Conservation (phyloP, 805 yeast species). For the Alloascoidea africana region DNA sequence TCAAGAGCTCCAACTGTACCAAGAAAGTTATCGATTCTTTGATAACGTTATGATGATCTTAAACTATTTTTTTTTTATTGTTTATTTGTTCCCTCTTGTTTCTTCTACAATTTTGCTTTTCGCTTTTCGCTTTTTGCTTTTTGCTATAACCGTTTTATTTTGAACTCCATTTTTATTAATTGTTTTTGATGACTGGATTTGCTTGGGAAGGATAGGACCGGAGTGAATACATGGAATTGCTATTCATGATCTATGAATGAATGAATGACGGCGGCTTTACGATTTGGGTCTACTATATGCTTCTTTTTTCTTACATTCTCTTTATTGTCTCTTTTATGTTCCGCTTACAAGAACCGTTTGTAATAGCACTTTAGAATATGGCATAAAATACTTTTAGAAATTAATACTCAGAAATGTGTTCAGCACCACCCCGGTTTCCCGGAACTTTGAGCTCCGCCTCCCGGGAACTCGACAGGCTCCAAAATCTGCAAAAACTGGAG, state of each 20-base stretch:
- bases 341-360: not conserved
- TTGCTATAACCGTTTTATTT: not conserved
- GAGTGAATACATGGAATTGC: too few relatives aligned
- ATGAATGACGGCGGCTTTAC: too few relatives aligned
- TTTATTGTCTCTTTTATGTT: not conserved
- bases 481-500: too few relatives aligned
- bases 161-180: too few relatives aligned
- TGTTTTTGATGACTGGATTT: too few relatives aligned
- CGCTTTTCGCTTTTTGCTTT: not conserved
- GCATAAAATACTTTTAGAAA: not conserved
- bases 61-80: not conserved
- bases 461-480: constrained; percentile 1
- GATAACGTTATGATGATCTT: too few relatives aligned
- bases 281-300: not conserved
- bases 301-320: not conserved
- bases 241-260: too few relatives aligned
- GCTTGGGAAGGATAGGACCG: too few relatives aligned
- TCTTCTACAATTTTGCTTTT: not conserved
- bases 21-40: too few relatives aligned
- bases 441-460: too few relatives aligned
- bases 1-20: too few relatives aligned
- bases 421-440: too few relatives aligned
- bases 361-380: not conserved
- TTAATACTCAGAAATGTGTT: not conserved
- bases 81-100: not conserved